Evolutionary conservation across 1,139 yeast genomes (phyloP).

Genomic region (Suhomyces ambrosiae): DNA sequence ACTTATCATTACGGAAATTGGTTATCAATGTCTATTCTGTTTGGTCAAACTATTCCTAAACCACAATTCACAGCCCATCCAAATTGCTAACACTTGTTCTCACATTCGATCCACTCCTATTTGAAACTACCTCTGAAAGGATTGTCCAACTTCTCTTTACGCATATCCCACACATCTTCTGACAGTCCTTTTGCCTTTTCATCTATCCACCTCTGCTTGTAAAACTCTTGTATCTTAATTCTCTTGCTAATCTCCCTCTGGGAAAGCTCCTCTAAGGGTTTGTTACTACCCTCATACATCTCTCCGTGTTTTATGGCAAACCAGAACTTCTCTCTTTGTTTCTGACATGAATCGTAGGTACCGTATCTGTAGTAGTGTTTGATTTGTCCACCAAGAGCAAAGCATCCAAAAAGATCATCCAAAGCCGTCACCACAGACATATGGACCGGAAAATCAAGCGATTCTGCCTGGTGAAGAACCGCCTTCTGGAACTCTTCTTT

Average conservation of each 20-base stretch:
- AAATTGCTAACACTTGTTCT: slow-evolving; percentile 3
- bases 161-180: slow-evolving; percentile 78
- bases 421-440: slow-evolving; percentile 66
- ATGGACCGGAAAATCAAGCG: slow-evolving; percentile 36
- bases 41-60: too few relatives aligned
- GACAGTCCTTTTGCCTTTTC: slow-evolving; percentile 68
- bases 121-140: slow-evolving; percentile 15
- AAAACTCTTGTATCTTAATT: slow-evolving; percentile 66
- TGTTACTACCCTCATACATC: slow-evolving; percentile 24
- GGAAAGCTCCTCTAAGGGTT: slow-evolving; percentile 41
- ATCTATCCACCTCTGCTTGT: slow-evolving; percentile 61
- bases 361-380: slow-evolving; percentile 84
- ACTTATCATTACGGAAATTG: too few relatives aligned
- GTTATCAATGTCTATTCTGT: too few relatives aligned
- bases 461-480: slow-evolving; percentile 27
- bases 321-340: slow-evolving; percentile 73
- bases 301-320: slow-evolving; percentile 69
- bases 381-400: slow-evolving; percentile 86
- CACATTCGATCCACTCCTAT: too few relatives aligned
- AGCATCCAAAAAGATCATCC: slow-evolving; percentile 83
- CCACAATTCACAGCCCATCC: background rate
- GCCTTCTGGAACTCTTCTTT: slow-evolving; percentile 33
- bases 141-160: slow-evolving; percentile 33
- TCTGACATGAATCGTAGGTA: slow-evolving; percentile 66
- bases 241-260: slow-evolving; percentile 51